A percentile compares a stretch with the other conserved stretches of the same genome.
Conservation (phyloP, 345 rosid species). For the Cardamine occulta region DNA sequence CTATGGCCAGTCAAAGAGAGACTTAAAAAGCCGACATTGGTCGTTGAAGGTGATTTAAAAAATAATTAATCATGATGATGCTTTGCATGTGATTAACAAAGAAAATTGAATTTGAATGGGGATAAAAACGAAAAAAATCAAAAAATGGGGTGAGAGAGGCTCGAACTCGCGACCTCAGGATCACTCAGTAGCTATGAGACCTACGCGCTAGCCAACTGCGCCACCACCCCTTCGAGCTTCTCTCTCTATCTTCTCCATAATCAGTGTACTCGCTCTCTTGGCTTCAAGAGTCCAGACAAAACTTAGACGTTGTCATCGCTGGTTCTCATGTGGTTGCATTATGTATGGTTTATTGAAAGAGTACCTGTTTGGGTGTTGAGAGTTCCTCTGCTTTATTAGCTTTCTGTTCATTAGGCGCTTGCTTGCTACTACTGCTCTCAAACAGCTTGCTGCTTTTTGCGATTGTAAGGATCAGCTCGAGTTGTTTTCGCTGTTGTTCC, state of each 20-base stretch:
- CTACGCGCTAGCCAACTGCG: conserved; percentile 99
- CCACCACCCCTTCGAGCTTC: conserved; percentile 58
- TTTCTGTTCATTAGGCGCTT: conserved; percentile 41
- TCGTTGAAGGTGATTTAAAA: neutral
- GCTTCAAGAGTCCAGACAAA: conserved; percentile 11
- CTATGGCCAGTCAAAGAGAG: conserved; percentile 27
- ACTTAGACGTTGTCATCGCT: neutral
- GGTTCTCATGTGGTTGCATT: conserved; percentile 24
- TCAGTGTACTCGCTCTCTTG: conserved; percentile 2
- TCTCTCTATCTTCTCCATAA: neutral
- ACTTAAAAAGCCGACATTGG: conserved; percentile 4
- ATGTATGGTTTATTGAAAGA: conserved; percentile 33
- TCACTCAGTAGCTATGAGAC: conserved; percentile 88
- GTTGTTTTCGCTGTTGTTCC: conserved; percentile 94
- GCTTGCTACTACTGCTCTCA: conserved; percentile 50
- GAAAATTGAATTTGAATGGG: neutral
- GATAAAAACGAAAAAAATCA: neutral
- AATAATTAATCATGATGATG: conserved; percentile 8
- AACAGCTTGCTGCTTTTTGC: conserved; percentile 65
- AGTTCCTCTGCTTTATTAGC: conserved; percentile 37
- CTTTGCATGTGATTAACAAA: conserved; percentile 12
- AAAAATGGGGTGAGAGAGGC: conserved; percentile 87
- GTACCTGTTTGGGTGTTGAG: conserved; percentile 35
- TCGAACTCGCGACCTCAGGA: conserved; percentile 97
- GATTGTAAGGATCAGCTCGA: conserved; percentile 80